Base-by-base conservation (phyloP, 1,139 yeast genomes). In the Pichia cactophila region DNA sequence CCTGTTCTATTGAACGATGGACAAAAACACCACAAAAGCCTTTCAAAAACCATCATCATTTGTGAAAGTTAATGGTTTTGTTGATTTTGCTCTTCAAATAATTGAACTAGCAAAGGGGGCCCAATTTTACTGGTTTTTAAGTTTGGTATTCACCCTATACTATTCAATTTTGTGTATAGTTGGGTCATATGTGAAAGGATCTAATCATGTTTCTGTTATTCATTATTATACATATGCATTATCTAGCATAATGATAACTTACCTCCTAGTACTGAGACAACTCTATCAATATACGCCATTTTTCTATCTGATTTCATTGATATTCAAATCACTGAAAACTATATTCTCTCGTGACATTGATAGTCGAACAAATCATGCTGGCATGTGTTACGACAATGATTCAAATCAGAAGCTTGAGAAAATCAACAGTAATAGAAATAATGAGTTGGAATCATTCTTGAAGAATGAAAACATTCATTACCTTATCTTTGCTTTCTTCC, bases 91-190 rank as follows among this genome's bases (percentile, higher is more conserved):
- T 35, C 11, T 35, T 35, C 38, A 53, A 42, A 23, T 58, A 12
- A 47, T 47, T 31, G 45, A 40, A 28, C 50, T 59, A 10, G 48
- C 58, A 9, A 64, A 60, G 49, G 69, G 76, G 1, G 73, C 73
- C 38, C 80, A 77, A 57, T 75, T 77, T 57, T 75, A 74, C 57
- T 77, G 82, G 82, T 77, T 71, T 54, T 50, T 75, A 43, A 78
- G 79, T 14, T 80, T 77, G 60, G 68, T 72, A 9, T 58, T 65
- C 26, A 73, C 73, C 7, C 56, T 75, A 3, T 49, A 66, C 26
- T 71, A 66, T 54, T 73, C 73, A 55, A 45, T 62, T 2, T 45
- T 68, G 9, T 67, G 68, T 49, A 52, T 66, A 3, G 31, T 72
- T 28, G 61, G 62, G 20, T 68, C 74, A 9, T 65, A 74, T 43